Evolutionary conservation across 371 early-diverging fungal genomes (phyloP), one percentile per base, ranked within the genome.

Genomic region (Rhizopus arrhizus): DNA sequence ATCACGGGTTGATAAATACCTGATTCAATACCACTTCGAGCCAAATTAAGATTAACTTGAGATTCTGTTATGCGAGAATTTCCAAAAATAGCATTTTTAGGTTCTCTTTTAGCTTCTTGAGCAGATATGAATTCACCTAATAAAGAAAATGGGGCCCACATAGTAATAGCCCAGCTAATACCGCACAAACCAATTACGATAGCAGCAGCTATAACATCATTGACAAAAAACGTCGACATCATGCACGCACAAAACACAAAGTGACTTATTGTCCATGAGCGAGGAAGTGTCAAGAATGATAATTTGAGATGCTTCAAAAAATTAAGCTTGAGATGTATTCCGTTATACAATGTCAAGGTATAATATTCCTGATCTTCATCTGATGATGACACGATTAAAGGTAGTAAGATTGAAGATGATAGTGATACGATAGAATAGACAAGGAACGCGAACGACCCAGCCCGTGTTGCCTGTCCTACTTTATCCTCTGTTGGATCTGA

Each of bases 131-230:
- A 84, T 70, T 95, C 94, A n/a, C 94, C 95, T 36, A 97, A 69
- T 7, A 97, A 77, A 0, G 95, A 88, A 65, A 94, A 95, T 2
- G 97, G 97, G 0, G 92, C 91, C 96, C 96, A 97, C 85, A 90
- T 88, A 12, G 88, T 81, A 13, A 92, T 81, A 3, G 93, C 91
- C 96, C 96, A 96, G 5, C 92, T 83, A 29, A 95, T 69, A 1
- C 96, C 95, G 56, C 87, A 85, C 3, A 81, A 52, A 3, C 90
- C 88, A 58, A 96, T 87, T 8, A 95, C 62, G 32, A 85, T 50
- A 3, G 81, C 78, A 4, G 81, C 81, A 4, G 80, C 81, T 5
- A 45, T 53, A 8, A 89, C 78, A 36, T 75, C 75, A 0, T 66
- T 65, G 8, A 88, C 81, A 34, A 83, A 74, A 36, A 82, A 61